Percentiles rank a stretch among this genome's conserved stretches.
Evolutionary conservation across 2,329 filamentous ascomycete species (phyloP).

Genomic region (Chalaropsis ovoidea): DNA sequence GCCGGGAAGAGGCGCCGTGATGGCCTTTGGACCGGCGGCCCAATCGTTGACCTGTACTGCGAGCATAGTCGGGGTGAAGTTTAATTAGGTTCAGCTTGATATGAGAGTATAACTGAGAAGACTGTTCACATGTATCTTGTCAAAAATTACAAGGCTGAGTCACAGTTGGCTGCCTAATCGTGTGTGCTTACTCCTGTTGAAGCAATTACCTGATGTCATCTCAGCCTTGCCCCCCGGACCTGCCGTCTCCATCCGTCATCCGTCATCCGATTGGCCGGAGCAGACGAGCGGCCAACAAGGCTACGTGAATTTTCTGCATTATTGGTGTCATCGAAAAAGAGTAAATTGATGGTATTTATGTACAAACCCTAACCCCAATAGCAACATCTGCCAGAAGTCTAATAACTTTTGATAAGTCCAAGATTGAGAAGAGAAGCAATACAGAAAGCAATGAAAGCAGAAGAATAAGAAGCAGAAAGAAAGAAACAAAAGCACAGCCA

Average conservation of each 20-base stretch:
- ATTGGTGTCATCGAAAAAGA: background rate
- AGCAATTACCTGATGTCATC: background rate
- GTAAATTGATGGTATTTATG: background rate
- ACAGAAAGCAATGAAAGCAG: background rate
- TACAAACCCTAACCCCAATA: constrained; percentile 8
- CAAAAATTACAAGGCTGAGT: background rate
- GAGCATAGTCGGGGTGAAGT: background rate
- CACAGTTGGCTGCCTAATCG: background rate
- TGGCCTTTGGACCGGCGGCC: background rate
- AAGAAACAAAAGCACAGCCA: constrained; percentile 4
- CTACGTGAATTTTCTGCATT: background rate
- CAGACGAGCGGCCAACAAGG: background rate
- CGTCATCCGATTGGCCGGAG: background rate
- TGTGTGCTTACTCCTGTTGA: background rate
- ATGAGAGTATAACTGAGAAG: background rate
- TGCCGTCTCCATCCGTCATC: background rate
- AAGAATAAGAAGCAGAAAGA: background rate
- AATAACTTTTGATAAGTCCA: background rate
- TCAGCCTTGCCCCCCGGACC: background rate
- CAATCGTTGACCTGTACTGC: constrained; percentile 8
- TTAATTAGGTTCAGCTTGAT: too few species aligned
- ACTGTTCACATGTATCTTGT: background rate
- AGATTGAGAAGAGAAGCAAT: background rate
- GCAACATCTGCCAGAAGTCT: background rate
- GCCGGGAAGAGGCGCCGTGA: background rate